Evolutionary conservation across 305 asterid species (phyloP), one percentile per base, ranked within the genome.

Genomic region (Ruellia speciosa): DNA sequence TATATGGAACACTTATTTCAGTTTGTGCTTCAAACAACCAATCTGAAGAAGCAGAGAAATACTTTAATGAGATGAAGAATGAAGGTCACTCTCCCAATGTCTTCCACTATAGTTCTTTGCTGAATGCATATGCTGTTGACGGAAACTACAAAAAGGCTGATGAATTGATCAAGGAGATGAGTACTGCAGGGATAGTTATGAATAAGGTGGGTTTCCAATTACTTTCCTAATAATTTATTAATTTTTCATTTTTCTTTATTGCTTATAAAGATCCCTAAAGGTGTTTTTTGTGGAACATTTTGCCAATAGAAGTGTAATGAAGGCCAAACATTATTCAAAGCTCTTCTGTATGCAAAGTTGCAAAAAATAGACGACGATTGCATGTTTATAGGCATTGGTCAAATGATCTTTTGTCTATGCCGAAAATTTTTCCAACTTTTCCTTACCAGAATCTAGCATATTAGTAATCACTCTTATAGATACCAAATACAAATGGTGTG

Each of bases 51-150:
- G 95, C 95, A 18, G 92, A 82, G 71, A 80, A 76, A 49, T 85
- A 85, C 77, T 90, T 90, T 56, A 63, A 79, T 59, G 86, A 85
- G 83, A 88, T 90, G 94, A 88, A 88, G 78, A 71, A 75, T 58
- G 94, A 85, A 70, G 96, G 95, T 19, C 85, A 79, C 77, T 69
- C 85, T 55, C 95, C 93, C 18, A 90, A 90, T 80, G 83, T 74
- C 63, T 85, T 88, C 72, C 98, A 87, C 72, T 88, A 85, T 72
- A 87, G 98, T 70, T 90, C 96, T 57, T 80, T 90, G 85, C 78
- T 87, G 56, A 90, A 90, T 82, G 96, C 98, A 34, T 87, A 76
- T 65, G 84, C 98, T 14, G 69, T 67, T 72, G 83, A 75, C 67
- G 94, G 87, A 49, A 82, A 84, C 73, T 81, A 70, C 66, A 62